Conservation (phyloP, 306 rosid species). For the Fagus sylvatica region DNA sequence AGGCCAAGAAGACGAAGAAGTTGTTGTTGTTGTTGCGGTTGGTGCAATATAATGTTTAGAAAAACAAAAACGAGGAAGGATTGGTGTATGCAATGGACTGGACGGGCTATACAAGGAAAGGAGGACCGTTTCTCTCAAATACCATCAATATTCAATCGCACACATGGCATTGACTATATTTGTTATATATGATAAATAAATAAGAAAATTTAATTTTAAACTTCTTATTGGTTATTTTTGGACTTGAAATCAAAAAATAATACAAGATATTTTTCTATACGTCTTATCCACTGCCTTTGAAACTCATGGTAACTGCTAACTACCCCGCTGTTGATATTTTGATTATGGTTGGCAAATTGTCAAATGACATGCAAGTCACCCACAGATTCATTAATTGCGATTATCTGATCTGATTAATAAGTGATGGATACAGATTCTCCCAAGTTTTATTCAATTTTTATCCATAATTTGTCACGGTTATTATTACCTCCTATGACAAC, state of each 20-base stretch:
- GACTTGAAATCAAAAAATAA: no score
- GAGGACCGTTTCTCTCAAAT: background rate
- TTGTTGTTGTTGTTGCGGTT: conserved; percentile 14
- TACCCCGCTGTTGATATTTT: no score
- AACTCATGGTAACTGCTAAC: no score
- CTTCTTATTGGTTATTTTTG: no score
- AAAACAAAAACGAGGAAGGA: background rate
- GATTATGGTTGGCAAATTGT: no score
- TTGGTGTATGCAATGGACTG: background rate
- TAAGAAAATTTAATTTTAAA: no score
- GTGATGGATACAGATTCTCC: background rate
- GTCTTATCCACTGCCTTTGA: no score
- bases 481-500: no score
- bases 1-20: background rate
- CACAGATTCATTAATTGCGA: no score
- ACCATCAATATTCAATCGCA: background rate
- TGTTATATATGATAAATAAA: no score
- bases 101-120: conserved; percentile 15
- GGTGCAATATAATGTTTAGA: conserved; percentile 3
- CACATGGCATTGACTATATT: background rate
- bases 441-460: background rate
- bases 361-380: no score
- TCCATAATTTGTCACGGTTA: background rate
- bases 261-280: no score
- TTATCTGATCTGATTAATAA: background rate